phyloP scores from a whole-genome alignment of 2,329 filamentous ascomycete genomes.

The Myriosclerotinia curreyana region DNA sequence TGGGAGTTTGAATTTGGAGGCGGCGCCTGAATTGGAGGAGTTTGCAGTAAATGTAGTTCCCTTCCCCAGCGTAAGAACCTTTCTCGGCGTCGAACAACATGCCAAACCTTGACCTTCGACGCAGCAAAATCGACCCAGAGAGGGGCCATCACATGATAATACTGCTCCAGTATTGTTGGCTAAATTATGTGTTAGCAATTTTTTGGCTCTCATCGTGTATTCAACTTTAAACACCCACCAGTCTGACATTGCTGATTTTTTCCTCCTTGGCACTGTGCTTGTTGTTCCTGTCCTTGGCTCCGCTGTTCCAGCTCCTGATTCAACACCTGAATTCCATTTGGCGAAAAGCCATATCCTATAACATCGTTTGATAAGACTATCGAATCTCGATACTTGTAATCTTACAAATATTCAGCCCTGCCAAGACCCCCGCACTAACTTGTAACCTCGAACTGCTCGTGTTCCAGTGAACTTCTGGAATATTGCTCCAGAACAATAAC shows the following conservation, averaged over 20 bases:
- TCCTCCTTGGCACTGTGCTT: not conserved
- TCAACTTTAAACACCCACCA: constrained; percentile 19
- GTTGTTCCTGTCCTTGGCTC: not conserved
- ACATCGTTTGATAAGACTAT: not conserved
- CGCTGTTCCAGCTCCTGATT: not conserved
- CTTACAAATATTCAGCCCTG: constrained; percentile 7
- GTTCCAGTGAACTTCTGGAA: not conserved
- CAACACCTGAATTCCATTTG: not conserved
- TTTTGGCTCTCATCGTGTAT: not conserved
- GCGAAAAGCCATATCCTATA: not conserved
- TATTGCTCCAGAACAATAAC: not conserved
- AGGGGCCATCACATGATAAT: constrained; percentile 24
- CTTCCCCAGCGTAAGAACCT: constrained; percentile 23
- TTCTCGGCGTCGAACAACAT: constrained; percentile 23
- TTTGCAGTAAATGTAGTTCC: not conserved
- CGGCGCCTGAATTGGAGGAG: not conserved
- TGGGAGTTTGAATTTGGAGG: not conserved
- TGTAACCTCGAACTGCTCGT: not conserved
- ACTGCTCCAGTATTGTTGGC: constrained; percentile 22
- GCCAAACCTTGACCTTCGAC: constrained; percentile 25
- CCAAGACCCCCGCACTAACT: not conserved
- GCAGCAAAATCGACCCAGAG: constrained; percentile 26
- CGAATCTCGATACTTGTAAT: too few relatives aligned
- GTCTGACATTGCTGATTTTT: constrained; percentile 15
- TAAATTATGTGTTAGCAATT: constrained; percentile 9